phyloP scores from a whole-genome alignment of 2,329 filamentous ascomycete genomes.

The Cladophialophora bantiana region DNA sequence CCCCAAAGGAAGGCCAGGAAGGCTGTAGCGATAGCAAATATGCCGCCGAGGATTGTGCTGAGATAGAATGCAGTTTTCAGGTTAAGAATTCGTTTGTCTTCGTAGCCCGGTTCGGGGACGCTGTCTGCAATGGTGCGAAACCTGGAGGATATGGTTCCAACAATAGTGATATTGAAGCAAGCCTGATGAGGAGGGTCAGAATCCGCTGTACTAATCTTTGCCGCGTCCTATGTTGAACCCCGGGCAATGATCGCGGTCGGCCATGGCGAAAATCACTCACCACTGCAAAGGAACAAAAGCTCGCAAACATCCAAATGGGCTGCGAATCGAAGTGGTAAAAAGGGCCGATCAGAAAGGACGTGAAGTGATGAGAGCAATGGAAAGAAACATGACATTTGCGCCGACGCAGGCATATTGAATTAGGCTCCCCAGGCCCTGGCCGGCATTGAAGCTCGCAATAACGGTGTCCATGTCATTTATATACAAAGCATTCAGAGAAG shows the following conservation, averaged over 20 bases:
- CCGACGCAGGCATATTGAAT: constrained; percentile 7
- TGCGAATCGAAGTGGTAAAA: constrained; percentile 10
- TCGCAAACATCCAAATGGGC: constrained; percentile 13
- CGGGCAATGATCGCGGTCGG: background rate
- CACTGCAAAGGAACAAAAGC: constrained; percentile 2
- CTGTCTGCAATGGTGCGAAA: constrained; percentile 15
- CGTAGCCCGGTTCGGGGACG: constrained; percentile 6
- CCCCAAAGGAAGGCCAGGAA: constrained; percentile 6
- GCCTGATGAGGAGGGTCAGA: background rate
- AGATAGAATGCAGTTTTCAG: constrained; percentile 5
- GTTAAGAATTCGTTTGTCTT: background rate
- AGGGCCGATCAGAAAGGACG: background rate
- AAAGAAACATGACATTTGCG: constrained; percentile 3
- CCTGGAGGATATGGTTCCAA: background rate
- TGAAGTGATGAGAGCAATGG: background rate
- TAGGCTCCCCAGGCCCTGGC: background rate
- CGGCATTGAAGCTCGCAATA: background rate
- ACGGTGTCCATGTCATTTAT: background rate
- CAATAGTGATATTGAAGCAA: background rate
- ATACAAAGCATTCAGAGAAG: background rate
- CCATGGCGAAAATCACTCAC: background rate
- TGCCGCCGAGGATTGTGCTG: background rate
- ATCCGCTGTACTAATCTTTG: background rate
- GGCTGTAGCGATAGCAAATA: background rate
- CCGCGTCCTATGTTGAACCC: background rate